phyloP scores from a whole-genome alignment of 768 basidiomycete species.

The Rhodotorula toruloides region DNA sequence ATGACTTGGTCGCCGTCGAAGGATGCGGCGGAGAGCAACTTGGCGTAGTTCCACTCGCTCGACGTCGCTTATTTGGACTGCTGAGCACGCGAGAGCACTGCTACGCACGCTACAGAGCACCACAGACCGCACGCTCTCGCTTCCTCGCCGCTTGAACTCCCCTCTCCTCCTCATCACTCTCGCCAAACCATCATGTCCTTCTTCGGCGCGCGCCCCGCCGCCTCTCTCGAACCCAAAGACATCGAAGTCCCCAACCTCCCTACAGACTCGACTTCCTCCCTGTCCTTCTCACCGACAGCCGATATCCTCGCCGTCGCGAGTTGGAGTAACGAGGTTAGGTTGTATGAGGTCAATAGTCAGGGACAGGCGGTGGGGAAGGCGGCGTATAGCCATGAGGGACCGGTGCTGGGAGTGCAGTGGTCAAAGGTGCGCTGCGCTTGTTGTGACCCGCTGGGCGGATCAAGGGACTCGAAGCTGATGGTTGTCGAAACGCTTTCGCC shows the following conservation, averaged over 20 bases:
- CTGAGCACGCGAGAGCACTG: too few species aligned
- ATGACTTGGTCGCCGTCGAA: too few species aligned
- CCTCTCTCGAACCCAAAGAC: conserved; percentile 59
- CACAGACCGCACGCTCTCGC: too few species aligned
- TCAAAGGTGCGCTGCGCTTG: conserved; percentile 70
- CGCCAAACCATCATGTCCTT: conserved; percentile 23
- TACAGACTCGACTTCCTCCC: conserved; percentile 74
- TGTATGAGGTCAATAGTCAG: conserved; percentile 78
- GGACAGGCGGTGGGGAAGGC: conserved; percentile 79
- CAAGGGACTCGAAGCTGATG: background rate
- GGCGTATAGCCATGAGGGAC: conserved; percentile 83
- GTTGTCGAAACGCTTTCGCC: background rate
- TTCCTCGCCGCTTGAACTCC: background rate
- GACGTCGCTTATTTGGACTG: too few species aligned
- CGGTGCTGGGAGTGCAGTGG: conserved; percentile 84
- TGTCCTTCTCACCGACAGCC: conserved; percentile 76
- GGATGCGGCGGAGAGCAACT: too few species aligned
- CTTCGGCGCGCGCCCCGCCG: conserved; percentile 34
- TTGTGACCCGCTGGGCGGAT: too few species aligned
- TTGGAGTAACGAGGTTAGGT: conserved; percentile 86
- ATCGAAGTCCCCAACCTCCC: conserved; percentile 76
- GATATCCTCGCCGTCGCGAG: conserved; percentile 87
- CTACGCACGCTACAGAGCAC: too few species aligned
- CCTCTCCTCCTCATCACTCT: background rate
- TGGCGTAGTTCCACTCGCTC: too few species aligned